Evolutionary conservation across 768 basidiomycete species (phyloP), one percentile per base, ranked within the genome.

Genomic region (Mycena chlorophos): DNA sequence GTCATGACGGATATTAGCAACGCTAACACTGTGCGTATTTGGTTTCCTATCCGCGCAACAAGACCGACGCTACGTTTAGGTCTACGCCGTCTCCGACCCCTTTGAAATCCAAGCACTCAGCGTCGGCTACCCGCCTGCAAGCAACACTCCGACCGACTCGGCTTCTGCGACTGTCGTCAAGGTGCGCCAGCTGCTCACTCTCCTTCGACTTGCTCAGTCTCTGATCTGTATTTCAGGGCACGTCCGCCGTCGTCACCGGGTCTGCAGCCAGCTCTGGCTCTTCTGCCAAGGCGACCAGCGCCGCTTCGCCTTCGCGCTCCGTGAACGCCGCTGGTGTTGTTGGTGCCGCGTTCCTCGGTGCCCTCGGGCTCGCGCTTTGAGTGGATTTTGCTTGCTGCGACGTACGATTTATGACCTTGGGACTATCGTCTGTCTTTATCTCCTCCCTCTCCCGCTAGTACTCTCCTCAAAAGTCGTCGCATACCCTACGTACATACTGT

Each of bases 41-140:
- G 19, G 28, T n/a, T 19, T 47, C 3, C n/a, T 42, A 4, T 13
- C 4, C 20, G 8, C 26, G 22, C 10, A 20, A 20, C 6, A 13
- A 6, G 4, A 31, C 34, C 55, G 16, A 51, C 34, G 1, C 12
- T 37, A 16, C 43, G 20, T 42, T 8, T 16, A 61, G 60, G 14
- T 61, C 56, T 61, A 54, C 56, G 60, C 60, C 56, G 50, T 17
- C 4, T 54, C 60, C n/a, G 60, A 52, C 31, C 50, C 38, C 0
- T 62, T 62, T 51, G 30, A 38, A 34, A 55, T 62, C 51, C 57
- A 62, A 54, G 29, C 56, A 10, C 47, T 55, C n/a, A 26, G 43
- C 8, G 49, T 23, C 3, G 56, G 56, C 12, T 62, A 62, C 56
- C 60, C 60, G 53, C 46, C 47, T 20, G 39, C 51, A 20, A 42